Base-by-base conservation (phyloP, 1,139 yeast species). In the Saccharomyces hybrid region DNA sequence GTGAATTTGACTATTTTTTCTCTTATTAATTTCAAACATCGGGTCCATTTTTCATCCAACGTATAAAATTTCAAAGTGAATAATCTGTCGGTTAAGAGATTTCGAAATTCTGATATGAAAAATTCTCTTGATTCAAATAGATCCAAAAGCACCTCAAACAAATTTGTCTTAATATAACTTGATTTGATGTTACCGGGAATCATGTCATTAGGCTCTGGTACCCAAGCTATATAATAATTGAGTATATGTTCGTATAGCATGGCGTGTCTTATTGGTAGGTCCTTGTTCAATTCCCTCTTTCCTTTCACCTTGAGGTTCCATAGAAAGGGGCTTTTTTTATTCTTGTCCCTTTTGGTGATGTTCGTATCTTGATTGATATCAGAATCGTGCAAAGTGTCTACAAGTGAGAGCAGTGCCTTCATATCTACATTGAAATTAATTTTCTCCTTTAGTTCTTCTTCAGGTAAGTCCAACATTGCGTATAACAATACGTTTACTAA, bases 151-250 rank as follows among this genome's bases (percentile, higher is more conserved):
- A 89, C 88, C 67, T 90, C 97, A 0, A 96, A 88, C 7, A 95
- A 75, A 28, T 82, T 86, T 61, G 83, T 84, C 59, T 84, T 80
- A 51, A 87, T 93, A 67, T 83, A 85, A 2, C 88, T 79, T 1
- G 54, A 48, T n/a, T 55, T 60, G 14, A 47, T 78, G 70, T 87
- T 88, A 67, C 88, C 96, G 0, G 95, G 88, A 7, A 90, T 79
- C 0, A 96, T 96, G 71, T 88, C 97, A n/a, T 87, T 78, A 0
- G 97, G 97, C 63, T 89, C 97, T 0, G 98, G 98, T 6, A 71
- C 73, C 98, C 98, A 91, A 31, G 78, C 74, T 3, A 84, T 68
- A 58, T 58, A 64, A 29, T 58, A 56, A 13, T 55, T 55, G 25
- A 64, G 42, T 13, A 64, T 57, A 48, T 56, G 58, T 46, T 58